Evolutionary conservation across 257 asterid genomes (phyloP).

Genomic region (Catharanthus roseus): DNA sequence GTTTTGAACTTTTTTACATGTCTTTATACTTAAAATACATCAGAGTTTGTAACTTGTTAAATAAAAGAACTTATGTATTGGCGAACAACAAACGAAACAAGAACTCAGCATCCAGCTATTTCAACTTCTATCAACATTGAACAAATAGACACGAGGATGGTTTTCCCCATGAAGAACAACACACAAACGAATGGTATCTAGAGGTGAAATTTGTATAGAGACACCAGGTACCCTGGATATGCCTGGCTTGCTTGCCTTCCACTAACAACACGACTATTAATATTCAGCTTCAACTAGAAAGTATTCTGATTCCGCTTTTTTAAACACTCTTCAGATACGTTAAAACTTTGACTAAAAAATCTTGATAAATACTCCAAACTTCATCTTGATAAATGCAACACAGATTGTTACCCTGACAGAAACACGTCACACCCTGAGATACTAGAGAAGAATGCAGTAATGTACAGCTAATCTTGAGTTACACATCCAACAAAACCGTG

Average conservation of each 20-base stretch:
- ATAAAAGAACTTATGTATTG: neutral
- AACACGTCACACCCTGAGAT: neutral
- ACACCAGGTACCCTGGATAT: neutral
- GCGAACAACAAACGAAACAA: neutral
- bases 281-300: too few relatives aligned
- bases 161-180: too few relatives aligned
- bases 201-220: neutral
- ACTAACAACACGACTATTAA: too few relatives aligned
- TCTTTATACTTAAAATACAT: neutral
- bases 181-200: neutral
- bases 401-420: neutral
- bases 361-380: too few relatives aligned
- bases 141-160: neutral
- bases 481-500: neutral
- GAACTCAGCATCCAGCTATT: neutral
- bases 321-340: neutral
- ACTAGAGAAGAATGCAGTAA: neutral
- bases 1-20: neutral
- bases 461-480: neutral
- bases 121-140: neutral
- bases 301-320: too few relatives aligned
- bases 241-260: too few relatives aligned
- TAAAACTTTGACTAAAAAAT: too few relatives aligned
- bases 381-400: too few relatives aligned
- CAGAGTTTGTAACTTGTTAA: neutral